These are phyloP conservation scores for Fusarium sp. DNA, from an alignment of 2,329 filamentous ascomycete species.

Conservation along the genomic window DNA sequence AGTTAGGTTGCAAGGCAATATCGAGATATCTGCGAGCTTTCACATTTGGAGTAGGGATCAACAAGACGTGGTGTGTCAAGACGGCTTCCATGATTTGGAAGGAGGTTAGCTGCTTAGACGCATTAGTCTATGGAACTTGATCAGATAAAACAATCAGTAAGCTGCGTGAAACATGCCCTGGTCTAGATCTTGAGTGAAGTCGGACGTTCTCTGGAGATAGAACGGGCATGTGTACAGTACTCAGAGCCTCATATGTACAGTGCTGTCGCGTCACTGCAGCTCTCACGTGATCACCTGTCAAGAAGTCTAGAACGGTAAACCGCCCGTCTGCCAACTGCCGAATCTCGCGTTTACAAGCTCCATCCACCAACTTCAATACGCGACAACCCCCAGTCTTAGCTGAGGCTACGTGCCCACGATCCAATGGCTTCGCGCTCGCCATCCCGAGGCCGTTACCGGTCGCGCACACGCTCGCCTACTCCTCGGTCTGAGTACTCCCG, in stretches of 20 bases:
- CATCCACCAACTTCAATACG: conserved; percentile 17
- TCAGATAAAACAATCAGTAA: conserved; percentile 5
- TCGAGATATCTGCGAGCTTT: conserved; percentile 1
- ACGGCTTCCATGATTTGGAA: neutral
- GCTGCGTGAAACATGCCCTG: neutral
- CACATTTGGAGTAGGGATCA: conserved; percentile 14
- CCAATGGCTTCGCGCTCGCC: conserved; percentile 53
- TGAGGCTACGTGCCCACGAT: conserved; percentile 8
- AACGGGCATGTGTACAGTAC: conserved; percentile 3
- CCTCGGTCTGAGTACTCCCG: conserved; percentile 55
- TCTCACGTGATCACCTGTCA: conserved; percentile 44
- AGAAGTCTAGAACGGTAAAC: conserved; percentile 20
- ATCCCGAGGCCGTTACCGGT: conserved; percentile 53
- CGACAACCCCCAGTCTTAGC: conserved; percentile 19
- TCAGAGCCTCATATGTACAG: neutral
- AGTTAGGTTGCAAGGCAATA: conserved; percentile 4
- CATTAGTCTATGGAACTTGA: conserved; percentile 1
- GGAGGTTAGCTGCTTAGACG: neutral
- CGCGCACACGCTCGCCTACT: conserved; percentile 55
- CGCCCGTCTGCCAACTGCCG: conserved; percentile 11
- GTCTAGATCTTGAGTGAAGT: neutral
- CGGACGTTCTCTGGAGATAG: conserved; percentile 12
- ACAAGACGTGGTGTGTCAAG: conserved; percentile 5
- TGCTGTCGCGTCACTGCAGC: conserved; percentile 11
- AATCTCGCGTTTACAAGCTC: conserved; percentile 23